These are phyloP conservation scores for Triticum urartu DNA, from an alignment of 176 grass and related monocot species.

Conservation along the genomic window DNA sequence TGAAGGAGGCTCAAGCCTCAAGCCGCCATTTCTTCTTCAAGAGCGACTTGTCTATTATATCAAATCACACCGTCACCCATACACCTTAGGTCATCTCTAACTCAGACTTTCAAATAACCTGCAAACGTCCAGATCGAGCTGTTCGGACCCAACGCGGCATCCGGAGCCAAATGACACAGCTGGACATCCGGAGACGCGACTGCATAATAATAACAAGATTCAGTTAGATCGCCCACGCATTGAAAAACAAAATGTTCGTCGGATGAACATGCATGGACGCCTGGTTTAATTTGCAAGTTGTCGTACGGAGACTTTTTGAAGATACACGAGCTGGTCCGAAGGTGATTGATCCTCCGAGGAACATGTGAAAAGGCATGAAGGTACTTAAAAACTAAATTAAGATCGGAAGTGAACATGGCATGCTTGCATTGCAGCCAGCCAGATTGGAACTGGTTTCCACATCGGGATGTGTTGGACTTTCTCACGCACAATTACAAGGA, in stretches of 20 bases:
- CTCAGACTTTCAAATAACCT: no score
- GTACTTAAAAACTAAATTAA: not conserved
- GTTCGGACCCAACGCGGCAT: no score
- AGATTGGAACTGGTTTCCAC: slow-evolving; percentile 17
- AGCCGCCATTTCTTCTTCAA: not conserved
- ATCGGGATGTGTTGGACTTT: not conserved
- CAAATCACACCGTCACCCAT: no score
- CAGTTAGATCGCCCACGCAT: no score
- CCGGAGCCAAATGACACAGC: no score
- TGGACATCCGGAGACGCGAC: no score
- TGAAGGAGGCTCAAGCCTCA: not conserved
- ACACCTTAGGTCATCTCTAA: no score
- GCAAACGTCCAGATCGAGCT: no score
- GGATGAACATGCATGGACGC: not conserved
- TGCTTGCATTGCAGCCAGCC: not conserved
- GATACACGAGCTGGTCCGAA: not conserved
- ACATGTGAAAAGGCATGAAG: not conserved
- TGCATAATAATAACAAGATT: no score
- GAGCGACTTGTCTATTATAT: not conserved
- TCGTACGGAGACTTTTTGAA: not conserved
- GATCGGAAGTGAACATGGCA: not conserved
- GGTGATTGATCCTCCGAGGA: not conserved
- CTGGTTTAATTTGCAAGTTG: not conserved
- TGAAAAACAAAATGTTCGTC: not conserved
- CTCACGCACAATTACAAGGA: not conserved